Evolutionary conservation across 2,329 filamentous ascomycete genomes (phyloP), one percentile per base, ranked within the genome.

Genomic region (Xylariaceae sp.): DNA sequence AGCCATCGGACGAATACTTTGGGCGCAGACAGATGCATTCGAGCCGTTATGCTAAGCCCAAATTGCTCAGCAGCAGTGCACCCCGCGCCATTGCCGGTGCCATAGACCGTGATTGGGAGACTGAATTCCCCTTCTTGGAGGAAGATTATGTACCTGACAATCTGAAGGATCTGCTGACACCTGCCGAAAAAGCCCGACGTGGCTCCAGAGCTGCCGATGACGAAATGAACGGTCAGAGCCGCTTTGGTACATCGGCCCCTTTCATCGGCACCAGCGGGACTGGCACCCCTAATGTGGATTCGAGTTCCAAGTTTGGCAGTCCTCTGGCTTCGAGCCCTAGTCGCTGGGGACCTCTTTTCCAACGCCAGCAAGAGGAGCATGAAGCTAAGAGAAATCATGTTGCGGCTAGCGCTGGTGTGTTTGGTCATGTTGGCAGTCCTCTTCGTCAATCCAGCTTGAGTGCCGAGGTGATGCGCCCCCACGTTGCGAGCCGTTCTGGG

Each of bases 61-160:
- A 84, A 68, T 60, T 81, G 75, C 68, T 89, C 71, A 75, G 85
- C 79, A 66, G 87, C 77, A 78, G 87, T 78, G 62, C 83, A 75
- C 82, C 82, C 55, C 83, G 74, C 72, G 82, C 62, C 69, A 84
- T 80, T 17, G 78, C 82, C 50, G 82, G 73, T 72, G 82, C 60
- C 69, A 84, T 81, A 22, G 81, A 85, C 56, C 75, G 75, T 48
- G 82, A 85, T 59, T 85, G 82, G 82, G 80, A 83, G 43, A 67
- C 75, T 48, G 77, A 80, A 48, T 94, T 95, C 62, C 81, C 86
- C 30, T 92, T 94, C 59, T 63, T 75, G 60, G 89, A 95, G 66
- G 91, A 95, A 62, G 90, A 95, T 62, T 89, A 94, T 61, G 76
- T 97, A 10, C 94, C 92, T 0, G 87, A 81, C 53, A 79, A 82